Percentiles rank a stretch among this genome's conserved stretches.
Conservation (phyloP, 176 grass and related monocot species). For the Melocanna baccifera region DNA sequence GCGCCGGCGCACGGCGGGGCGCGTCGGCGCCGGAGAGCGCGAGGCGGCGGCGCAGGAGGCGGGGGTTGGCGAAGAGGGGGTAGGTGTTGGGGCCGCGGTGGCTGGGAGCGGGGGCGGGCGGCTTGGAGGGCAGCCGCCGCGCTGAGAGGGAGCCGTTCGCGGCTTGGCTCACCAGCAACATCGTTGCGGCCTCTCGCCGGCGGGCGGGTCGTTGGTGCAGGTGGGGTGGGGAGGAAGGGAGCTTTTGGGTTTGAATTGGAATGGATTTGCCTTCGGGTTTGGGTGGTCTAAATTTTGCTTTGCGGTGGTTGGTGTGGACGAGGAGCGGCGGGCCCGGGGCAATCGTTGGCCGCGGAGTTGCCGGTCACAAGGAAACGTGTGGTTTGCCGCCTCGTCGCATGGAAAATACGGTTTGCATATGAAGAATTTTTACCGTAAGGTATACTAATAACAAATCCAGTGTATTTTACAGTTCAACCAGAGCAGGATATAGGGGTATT, state of each 20-base stretch:
- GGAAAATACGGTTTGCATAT: not conserved
- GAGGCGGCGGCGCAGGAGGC: constrained; percentile 27
- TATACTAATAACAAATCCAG: too few relatives aligned
- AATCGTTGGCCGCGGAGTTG: not conserved
- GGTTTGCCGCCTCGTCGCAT: not conserved
- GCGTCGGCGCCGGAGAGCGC: constrained; percentile 34
- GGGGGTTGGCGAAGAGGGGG: constrained; percentile 51
- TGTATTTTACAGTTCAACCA: not conserved
- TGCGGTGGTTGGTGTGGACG: not conserved
- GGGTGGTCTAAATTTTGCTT: not conserved
- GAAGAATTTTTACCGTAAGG: too few relatives aligned
- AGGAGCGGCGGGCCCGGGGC: constrained; percentile 3
- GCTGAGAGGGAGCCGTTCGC: constrained; percentile 78
- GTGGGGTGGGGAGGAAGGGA: not conserved
- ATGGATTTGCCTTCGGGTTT: not conserved
- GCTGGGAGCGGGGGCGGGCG: constrained; percentile 10
- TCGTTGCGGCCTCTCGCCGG: constrained; percentile 1
- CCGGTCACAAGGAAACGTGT: not conserved
- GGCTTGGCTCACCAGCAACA: constrained; percentile 80
- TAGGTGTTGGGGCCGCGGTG: constrained; percentile 35
- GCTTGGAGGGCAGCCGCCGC: constrained; percentile 53
- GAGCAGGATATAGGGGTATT: too few relatives aligned
- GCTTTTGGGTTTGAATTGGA: constrained; percentile 26
- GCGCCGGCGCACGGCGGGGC: constrained; percentile 15
- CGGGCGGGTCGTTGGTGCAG: not conserved